Evolutionary conservation across 495 filamentous ascomycete species (phyloP).

Genomic region (Sordaria brevicollis): DNA sequence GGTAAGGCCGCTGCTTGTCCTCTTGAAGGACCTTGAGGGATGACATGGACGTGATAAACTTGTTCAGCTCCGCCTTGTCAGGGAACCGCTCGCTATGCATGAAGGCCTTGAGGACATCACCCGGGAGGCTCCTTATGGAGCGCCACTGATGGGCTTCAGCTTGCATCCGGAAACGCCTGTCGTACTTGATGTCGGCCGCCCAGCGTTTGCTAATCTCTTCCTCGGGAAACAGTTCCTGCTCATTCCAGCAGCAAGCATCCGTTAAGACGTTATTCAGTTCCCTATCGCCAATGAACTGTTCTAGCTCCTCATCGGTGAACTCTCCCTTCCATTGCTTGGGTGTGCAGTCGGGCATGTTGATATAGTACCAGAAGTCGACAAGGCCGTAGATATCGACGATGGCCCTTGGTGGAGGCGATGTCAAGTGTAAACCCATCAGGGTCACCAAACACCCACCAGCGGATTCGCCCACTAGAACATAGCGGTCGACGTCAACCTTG

Average conservation of each 20-base stretch:
- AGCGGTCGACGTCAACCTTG: conserved; percentile 17
- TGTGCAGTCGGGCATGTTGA: background rate
- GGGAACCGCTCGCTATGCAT: conserved; percentile 18
- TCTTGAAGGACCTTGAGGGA: conserved; percentile 6
- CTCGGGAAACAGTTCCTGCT: conserved; percentile 7
- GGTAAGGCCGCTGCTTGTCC: conserved; percentile 7
- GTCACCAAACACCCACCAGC: conserved; percentile 18
- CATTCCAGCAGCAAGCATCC: conserved; percentile 15
- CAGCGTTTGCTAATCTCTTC: conserved; percentile 9
- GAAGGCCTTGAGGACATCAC: conserved; percentile 5
- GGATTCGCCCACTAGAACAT: conserved; percentile 18
- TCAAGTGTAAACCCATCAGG: conserved; percentile 10
- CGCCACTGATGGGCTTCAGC: conserved; percentile 17
- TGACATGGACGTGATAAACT: conserved; percentile 10
- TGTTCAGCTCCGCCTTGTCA: conserved; percentile 5
- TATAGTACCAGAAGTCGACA: conserved; percentile 10
- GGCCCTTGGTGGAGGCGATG: conserved; percentile 5
- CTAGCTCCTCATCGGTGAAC: conserved; percentile 11
- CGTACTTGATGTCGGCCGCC: conserved; percentile 12
- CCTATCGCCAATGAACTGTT: conserved; percentile 9
- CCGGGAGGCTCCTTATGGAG: background rate
- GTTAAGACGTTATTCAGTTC: conserved; percentile 9
- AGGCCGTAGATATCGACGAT: conserved; percentile 18
- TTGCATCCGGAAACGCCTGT: conserved; percentile 11
- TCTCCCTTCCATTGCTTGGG: conserved; percentile 9